A percentile compares a stretch with the other conserved stretches of the same genome.
These are phyloP conservation scores for Miamiensis avidus DNA, from an alignment of 169 alveolate species.

Conservation along the genomic window DNA sequence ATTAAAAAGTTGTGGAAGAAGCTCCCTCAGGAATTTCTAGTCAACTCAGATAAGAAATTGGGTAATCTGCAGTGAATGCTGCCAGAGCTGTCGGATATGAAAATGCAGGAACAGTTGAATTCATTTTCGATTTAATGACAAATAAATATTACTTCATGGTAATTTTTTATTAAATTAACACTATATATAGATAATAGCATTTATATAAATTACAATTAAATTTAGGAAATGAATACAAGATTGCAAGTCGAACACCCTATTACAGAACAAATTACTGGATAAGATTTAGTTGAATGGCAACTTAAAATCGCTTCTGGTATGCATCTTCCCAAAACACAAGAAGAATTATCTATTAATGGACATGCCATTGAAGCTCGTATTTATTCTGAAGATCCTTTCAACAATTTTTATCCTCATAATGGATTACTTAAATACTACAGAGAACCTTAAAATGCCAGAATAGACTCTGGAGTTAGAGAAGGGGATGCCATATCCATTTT, in stretches of 20 bases:
- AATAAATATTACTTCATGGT: constrained; percentile 71
- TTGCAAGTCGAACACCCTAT: constrained; percentile 90
- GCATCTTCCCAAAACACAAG: constrained; percentile 58
- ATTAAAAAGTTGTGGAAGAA: constrained; percentile 82
- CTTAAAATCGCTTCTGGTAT: constrained; percentile 77
- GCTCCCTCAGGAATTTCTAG: constrained; percentile 75
- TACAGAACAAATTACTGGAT: constrained; percentile 84
- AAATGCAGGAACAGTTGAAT: constrained; percentile 88
- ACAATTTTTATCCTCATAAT: constrained; percentile 69
- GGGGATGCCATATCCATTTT: constrained; percentile 74
- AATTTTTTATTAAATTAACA: too few relatives aligned
- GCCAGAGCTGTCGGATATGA: constrained; percentile 79
- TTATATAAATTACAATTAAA: background rate
- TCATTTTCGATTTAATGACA: constrained; percentile 68
- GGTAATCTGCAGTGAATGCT: constrained; percentile 74
- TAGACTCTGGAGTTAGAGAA: constrained; percentile 80
- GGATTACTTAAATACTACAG: constrained; percentile 59
- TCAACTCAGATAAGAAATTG: constrained; percentile 42
- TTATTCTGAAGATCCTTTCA: constrained; percentile 78
- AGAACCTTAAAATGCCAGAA: constrained; percentile 66
- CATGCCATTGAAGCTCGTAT: constrained; percentile 81
- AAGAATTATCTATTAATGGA: constrained; percentile 62
- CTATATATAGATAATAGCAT: background rate
- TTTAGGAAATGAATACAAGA: constrained; percentile 86
- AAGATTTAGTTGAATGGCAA: constrained; percentile 86